Evolutionary conservation across 768 basidiomycete species (phyloP).

Genomic region (Cantharellus cinnabarinus): DNA sequence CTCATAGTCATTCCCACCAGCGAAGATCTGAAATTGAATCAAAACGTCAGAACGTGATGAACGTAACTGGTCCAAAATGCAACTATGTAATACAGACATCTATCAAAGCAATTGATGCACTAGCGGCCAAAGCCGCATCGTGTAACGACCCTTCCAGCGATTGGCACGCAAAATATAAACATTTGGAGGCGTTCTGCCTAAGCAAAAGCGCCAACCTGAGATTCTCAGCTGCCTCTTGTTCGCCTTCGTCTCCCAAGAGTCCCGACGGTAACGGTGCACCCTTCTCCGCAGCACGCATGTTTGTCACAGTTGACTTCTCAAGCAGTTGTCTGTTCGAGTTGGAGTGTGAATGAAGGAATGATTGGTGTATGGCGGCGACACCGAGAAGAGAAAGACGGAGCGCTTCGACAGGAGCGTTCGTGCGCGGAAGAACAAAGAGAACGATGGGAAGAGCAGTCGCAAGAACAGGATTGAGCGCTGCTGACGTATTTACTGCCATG

Average conservation of each 20-base stretch:
- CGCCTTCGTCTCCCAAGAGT: neutral
- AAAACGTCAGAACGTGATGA: slow-evolving; percentile 5
- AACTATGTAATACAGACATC: slow-evolving; percentile 14
- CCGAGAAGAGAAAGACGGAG: slow-evolving; percentile 22
- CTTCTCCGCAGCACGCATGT: neutral
- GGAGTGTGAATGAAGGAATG: slow-evolving; percentile 21
- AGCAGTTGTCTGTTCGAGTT: slow-evolving; percentile 4
- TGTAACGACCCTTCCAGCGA: slow-evolving; percentile 16
- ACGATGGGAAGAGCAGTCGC: slow-evolving; percentile 24
- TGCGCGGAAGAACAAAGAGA: slow-evolving; percentile 20
- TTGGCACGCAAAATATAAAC: slow-evolving; percentile 17
- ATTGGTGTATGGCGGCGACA: slow-evolving; percentile 24
- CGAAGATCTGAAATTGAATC: slow-evolving; percentile 21
- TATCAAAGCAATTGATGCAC: slow-evolving; percentile 17
- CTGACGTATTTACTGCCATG: slow-evolving; percentile 20
- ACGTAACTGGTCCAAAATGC: too few species aligned
- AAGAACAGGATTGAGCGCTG: slow-evolving; percentile 24
- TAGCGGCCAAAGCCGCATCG: slow-evolving; percentile 15
- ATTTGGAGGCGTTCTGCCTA: slow-evolving; percentile 18
- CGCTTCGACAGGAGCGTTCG: slow-evolving; percentile 21
- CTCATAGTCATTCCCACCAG: slow-evolving; percentile 21
- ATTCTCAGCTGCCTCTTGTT: neutral
- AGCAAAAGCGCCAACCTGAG: neutral
- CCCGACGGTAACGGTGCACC: neutral
- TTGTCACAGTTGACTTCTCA: neutral